phyloP scores from a whole-genome alignment of 768 basidiomycete genomes.

The Kwoniella dendrophila region DNA sequence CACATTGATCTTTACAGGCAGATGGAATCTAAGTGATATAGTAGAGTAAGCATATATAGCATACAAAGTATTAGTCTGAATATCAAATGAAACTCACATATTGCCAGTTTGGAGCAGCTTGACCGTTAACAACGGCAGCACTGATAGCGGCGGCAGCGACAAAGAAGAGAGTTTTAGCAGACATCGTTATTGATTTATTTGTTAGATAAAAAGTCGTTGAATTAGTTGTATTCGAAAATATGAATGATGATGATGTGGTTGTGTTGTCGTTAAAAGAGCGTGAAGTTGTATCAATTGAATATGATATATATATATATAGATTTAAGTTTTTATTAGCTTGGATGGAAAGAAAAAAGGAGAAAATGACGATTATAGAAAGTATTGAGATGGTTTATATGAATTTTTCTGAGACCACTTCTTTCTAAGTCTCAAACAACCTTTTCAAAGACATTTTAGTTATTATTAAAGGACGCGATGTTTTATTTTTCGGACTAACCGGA shows the following conservation, averaged over 20 bases:
- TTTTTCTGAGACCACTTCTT: not conserved
- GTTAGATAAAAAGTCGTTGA: not conserved
- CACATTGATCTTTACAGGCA: slow-evolving; percentile 45
- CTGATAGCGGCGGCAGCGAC: slow-evolving; percentile 36
- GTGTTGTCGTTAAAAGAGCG: slow-evolving; percentile 16
- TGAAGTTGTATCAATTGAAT: slow-evolving; percentile 9
- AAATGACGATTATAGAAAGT: slow-evolving; percentile 1
- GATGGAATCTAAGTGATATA: slow-evolving; percentile 38
- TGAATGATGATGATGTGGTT: not conserved
- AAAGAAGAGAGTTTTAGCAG: slow-evolving; percentile 37
- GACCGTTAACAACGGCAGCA: slow-evolving; percentile 39
- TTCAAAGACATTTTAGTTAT: slow-evolving; percentile 1
- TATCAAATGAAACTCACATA: slow-evolving; percentile 28
- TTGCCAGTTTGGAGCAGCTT: slow-evolving; percentile 44
- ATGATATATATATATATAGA: slow-evolving; percentile 3
- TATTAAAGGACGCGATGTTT: slow-evolving; percentile 12
- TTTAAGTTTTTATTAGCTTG: not conserved
- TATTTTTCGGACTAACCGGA: slow-evolving; percentile 5
- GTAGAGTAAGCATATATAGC: not conserved
- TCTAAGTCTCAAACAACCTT: not conserved
- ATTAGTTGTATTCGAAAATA: not conserved
- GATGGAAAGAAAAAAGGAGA: not conserved
- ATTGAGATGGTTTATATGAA: not conserved
- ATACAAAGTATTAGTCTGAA: not conserved
- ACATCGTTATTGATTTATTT: slow-evolving; percentile 29